Evolutionary conservation across 371 early-diverging fungal species (phyloP).

Genomic region (Modicella reniformis): DNA sequence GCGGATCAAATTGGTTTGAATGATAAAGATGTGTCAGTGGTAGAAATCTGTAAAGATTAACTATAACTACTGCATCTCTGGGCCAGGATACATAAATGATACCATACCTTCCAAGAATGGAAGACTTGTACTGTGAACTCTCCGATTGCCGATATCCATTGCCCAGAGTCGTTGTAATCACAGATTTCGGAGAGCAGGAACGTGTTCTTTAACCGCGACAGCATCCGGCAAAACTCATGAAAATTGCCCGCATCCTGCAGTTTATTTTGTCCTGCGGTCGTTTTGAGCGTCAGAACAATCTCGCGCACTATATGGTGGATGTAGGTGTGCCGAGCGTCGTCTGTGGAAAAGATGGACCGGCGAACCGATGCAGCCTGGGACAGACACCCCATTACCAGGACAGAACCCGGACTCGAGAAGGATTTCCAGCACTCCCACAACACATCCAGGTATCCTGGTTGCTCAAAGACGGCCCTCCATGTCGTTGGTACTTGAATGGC

Average conservation of each 20-base stretch:
- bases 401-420: constrained; percentile 30
- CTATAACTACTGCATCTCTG: not conserved
- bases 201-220: constrained; percentile 84
- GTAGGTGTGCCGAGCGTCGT: constrained; percentile 74
- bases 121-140: constrained; percentile 82
- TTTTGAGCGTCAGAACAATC: constrained; percentile 72
- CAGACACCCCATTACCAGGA: constrained; percentile 83
- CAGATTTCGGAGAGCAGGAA: constrained; percentile 83
- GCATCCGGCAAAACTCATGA: constrained; percentile 86
- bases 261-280: constrained; percentile 61
- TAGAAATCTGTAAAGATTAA: not conserved
- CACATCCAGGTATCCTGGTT: constrained; percentile 72
- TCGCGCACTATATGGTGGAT: constrained; percentile 77
- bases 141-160: constrained; percentile 79
- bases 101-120: constrained; percentile 75
- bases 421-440: constrained; percentile 77
- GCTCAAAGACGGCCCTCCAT: constrained; percentile 81
- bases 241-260: constrained; percentile 80
- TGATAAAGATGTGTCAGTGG: not conserved
- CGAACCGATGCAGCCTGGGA: constrained; percentile 84
- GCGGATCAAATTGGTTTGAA: not conserved
- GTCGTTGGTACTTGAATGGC: constrained; percentile 82
- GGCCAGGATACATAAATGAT: not conserved
- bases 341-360: constrained; percentile 81
- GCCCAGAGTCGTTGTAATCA: constrained; percentile 71